A percentile compares a stretch with the other conserved stretches of the same genome.
Conservation (phyloP, 2,329 filamentous ascomycete genomes). For the Fusarium begoniae region DNA sequence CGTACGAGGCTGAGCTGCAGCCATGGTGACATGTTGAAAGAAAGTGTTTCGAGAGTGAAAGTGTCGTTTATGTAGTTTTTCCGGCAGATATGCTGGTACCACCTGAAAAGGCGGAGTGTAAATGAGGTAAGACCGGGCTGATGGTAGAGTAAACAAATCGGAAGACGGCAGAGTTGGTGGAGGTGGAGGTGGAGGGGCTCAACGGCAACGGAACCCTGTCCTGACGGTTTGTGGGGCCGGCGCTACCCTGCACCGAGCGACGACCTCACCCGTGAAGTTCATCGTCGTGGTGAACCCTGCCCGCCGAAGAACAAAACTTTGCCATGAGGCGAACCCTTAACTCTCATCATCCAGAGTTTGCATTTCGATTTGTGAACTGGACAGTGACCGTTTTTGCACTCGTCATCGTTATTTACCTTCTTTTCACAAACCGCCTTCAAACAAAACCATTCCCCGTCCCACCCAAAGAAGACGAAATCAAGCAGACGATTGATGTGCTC, state of each 20-base stretch:
- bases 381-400: too few species aligned
- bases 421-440: too few species aligned
- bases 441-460: too few species aligned
- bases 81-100: constrained; percentile 12
- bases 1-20: constrained; percentile 40
- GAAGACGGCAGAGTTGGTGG: constrained; percentile 6
- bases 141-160: constrained; percentile 35
- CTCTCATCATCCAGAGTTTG: too few species aligned
- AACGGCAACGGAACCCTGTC: not conserved
- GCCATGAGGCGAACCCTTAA: too few species aligned
- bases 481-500: too few species aligned
- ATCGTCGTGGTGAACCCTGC: too few species aligned
- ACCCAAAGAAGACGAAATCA: too few species aligned
- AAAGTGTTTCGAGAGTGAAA: too few species aligned
- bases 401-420: too few species aligned
- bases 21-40: constrained; percentile 38
- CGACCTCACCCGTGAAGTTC: not conserved
- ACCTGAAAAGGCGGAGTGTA: constrained; percentile 35
- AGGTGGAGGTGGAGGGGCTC: constrained; percentile 14
- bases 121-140: constrained; percentile 36
- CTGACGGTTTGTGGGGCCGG: constrained; percentile 27
- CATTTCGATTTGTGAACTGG: too few species aligned
- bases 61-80: constrained; percentile 19
- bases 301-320: too few species aligned
- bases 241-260: constrained; percentile 20